Base-by-base conservation (phyloP, 2,329 filamentous ascomycete species). In the Ascochyta koolunga region DNA sequence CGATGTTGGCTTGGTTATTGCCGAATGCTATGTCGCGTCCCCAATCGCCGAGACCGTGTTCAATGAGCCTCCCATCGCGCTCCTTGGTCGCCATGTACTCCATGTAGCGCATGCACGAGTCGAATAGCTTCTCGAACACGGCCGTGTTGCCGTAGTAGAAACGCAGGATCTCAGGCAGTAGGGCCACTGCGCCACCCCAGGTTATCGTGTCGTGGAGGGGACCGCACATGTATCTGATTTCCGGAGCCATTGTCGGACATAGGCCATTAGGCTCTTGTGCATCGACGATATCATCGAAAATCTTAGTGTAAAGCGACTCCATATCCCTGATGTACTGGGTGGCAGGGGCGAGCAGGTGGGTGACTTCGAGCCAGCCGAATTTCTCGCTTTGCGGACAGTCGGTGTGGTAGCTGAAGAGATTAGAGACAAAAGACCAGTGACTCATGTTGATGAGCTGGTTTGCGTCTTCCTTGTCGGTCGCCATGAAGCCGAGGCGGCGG, bases 281-380 rank as follows among this genome's bases (percentile, higher is more conserved):
- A 37, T 80, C 78, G 4, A 79, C 60, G 15, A 80, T 79, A 52
- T 80, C 78, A 38, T 80, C 76, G 0, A 80, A 50, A 4, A 80
- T 80, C 55, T 80, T 80, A 33, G 76, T 73, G 53, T 80, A 79
- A 0, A 81, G 62, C 0, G 75, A 68, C 50, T 81, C 79, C 69
- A 80, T 78, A 40, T 80, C 77, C 6, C 76, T 74, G 19, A 79
- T 72, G 45, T 80, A 80, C 48, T 80, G 78, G 0, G 78, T 79
- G 0, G 76, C 74, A 0, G 78, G 77, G 13, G 76, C 75, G 5
- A 80, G 76, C 10, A 81, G 66, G 46, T 77, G 75, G 1, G 78
- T 79, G 5, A 80, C 78, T 60, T 81, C 79, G 0, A 80, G 71
- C 78, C 79, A 80, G 0, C 76, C 78, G 36, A 80, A 80, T 53